Evolutionary conservation across 2,329 filamentous ascomycete species (phyloP).

Genomic region (Sclerotinia sclerotiorum): DNA sequence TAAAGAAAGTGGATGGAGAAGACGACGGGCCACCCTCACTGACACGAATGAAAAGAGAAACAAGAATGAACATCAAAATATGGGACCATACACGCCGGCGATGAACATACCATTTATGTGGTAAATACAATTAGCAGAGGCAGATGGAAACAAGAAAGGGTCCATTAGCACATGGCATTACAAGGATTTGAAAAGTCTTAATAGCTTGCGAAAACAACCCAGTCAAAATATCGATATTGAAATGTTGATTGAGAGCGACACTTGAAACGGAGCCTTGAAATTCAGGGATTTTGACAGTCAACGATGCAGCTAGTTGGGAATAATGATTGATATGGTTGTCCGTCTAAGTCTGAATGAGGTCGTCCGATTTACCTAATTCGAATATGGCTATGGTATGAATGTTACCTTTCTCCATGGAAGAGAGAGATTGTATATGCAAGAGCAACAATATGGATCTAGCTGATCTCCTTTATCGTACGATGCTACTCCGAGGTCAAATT

Average conservation of each 20-base stretch:
- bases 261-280: neutral
- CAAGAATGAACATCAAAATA: conserved; percentile 7
- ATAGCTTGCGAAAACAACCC: neutral
- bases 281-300: neutral
- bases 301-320: neutral
- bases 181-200: neutral
- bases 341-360: no score
- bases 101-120: neutral
- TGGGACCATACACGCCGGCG: neutral
- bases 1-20: neutral
- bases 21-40: conserved; percentile 4
- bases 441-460: conserved; percentile 3
- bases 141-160: neutral
- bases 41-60: neutral
- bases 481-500: neutral
- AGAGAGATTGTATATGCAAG: neutral
- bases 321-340: neutral
- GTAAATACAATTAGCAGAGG: neutral
- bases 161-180: neutral
- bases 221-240: neutral
- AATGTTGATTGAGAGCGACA: neutral
- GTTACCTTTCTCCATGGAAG: neutral
- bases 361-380: neutral
- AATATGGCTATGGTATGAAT: neutral
- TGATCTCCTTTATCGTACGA: neutral